phyloP scores from a whole-genome alignment of 2,329 filamentous ascomycete genomes.

The Lecanicillium sp. region DNA sequence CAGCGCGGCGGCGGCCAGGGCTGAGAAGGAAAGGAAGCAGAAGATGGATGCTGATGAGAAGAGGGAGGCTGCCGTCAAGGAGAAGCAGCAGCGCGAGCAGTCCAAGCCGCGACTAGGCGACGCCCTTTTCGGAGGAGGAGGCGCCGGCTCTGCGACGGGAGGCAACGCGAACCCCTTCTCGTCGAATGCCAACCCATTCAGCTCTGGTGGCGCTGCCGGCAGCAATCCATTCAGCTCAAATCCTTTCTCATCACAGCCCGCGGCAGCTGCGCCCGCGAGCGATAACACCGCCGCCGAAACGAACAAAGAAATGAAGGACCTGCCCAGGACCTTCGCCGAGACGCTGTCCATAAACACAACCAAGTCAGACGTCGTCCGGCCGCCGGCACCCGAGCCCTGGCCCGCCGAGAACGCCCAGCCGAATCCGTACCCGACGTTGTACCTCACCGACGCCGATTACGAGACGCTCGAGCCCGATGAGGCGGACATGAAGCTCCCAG shows the following conservation, averaged over 20 bases:
- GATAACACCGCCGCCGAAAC: conserved; percentile 21
- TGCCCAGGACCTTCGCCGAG: conserved; percentile 63
- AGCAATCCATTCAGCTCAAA: conserved; percentile 27
- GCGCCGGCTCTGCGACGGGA: conserved; percentile 35
- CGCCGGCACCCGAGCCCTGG: conserved; percentile 63
- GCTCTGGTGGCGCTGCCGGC: conserved; percentile 19
- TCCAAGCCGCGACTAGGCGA: conserved; percentile 52
- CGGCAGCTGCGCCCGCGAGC: conserved; percentile 18
- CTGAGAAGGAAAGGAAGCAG: conserved; percentile 26
- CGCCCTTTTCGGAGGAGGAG: conserved; percentile 63
- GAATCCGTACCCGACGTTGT: conserved; percentile 65
- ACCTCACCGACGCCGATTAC: conserved; percentile 83
- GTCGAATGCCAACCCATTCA: conserved; percentile 44
- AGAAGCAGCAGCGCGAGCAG: conserved; percentile 26
- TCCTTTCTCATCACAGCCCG: conserved; percentile 22
- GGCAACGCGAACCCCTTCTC: conserved; percentile 55
- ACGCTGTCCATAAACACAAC: conserved; percentile 67
- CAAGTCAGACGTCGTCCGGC: conserved; percentile 20
- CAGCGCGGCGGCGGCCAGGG: conserved; percentile 20
- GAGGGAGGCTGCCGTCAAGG: conserved; percentile 21
- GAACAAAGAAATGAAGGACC: conserved; percentile 17
- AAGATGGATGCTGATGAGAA: conserved; percentile 27
- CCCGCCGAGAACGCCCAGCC: conserved; percentile 61
- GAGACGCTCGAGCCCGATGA: conserved; percentile 69
- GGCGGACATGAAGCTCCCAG: conserved; percentile 43